Evolutionary conservation across 371 early-diverging fungal species (phyloP), one percentile per base, ranked within the genome.

Genomic region (Mucor racemosus): DNA sequence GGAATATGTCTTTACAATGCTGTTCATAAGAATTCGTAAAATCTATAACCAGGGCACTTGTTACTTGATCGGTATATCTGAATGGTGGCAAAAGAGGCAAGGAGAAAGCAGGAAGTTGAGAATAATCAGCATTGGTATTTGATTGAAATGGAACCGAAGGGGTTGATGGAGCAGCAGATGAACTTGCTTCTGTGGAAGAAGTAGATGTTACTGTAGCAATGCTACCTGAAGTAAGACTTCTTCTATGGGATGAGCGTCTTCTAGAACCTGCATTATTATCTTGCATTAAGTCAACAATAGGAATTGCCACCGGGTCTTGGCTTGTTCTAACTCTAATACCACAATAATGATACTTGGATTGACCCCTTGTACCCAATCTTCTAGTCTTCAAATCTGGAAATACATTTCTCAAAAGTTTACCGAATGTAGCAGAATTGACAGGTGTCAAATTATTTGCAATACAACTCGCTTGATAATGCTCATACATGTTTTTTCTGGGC

Each of bases 341-440:
- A 77, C 79, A 88, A 68, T 83, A 83, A 58, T 83, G 84, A 66
- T 90, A 90, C 60, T 86, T 88, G 31, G 86, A 85, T 67, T 87
- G 80, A 8, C 90, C 90, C 13, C 91, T 64, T 0, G 80, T 86
- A 14, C 91, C 91, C 3, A 91, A 65, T 26, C 91, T 80, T 60
- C 91, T 76, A 14, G 89, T 91, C 36, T 80, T 79, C 38, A 91
- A 71, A 21, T 78, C 79, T 3, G 91, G 87, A 50, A 88, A 89
- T 17, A 88, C 85, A 38, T 78, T 72, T 11, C 89, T 75, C 26
- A 91, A 82, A 3, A 89, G 75, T 60, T 91, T 91, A 8, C 91
- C 91, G 78, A 90, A 90, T 9, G 85, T 84, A 35, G 91, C 89
- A 7, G 87, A 80, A 68, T 89, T 91, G 71, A 91, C 83, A 69